These are phyloP conservation scores for Colletotrichum tofieldiae DNA, from an alignment of 2,329 filamentous ascomycete genomes.

Conservation along the genomic window DNA sequence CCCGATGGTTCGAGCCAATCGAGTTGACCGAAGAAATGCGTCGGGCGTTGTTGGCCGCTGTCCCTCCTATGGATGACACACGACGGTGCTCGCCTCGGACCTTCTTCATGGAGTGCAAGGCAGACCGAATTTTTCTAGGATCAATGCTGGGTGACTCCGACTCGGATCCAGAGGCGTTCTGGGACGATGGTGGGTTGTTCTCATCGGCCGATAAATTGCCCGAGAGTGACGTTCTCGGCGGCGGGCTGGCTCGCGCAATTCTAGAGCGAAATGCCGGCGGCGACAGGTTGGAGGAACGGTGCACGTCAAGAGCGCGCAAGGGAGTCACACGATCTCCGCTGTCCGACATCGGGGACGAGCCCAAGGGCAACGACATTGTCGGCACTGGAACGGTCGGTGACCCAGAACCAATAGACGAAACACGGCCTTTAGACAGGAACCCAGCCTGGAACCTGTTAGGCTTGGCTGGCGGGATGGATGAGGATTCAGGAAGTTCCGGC, in stretches of 20 bases:
- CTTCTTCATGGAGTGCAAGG: slow-evolving; percentile 68
- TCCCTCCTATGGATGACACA: slow-evolving; percentile 58
- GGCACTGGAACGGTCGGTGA: slow-evolving; percentile 75
- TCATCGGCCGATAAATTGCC: slow-evolving; percentile 60
- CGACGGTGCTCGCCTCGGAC: slow-evolving; percentile 56
- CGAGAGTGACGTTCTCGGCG: slow-evolving; percentile 54
- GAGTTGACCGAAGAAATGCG: slow-evolving; percentile 61
- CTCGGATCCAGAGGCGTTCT: slow-evolving; percentile 60
- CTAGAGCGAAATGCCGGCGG: slow-evolving; percentile 56
- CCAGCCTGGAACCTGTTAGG: slow-evolving; percentile 89
- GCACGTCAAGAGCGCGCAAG: slow-evolving; percentile 66
- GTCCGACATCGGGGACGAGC: slow-evolving; percentile 65
- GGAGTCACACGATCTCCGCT: slow-evolving; percentile 64
- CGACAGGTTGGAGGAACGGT: slow-evolving; percentile 66
- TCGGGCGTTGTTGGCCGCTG: slow-evolving; percentile 55
- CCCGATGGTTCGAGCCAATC: slow-evolving; percentile 28
- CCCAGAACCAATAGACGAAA: slow-evolving; percentile 61
- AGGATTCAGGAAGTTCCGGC: slow-evolving; percentile 67
- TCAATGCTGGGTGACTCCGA: slow-evolving; percentile 68
- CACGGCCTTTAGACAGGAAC: slow-evolving; percentile 77
- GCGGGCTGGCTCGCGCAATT: slow-evolving; percentile 49
- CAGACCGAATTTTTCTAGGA: slow-evolving; percentile 68
- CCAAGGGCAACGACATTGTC: slow-evolving; percentile 70
- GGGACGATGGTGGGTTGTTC: slow-evolving; percentile 65
- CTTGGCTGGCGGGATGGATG: slow-evolving; percentile 62